A percentile compares a stretch with the other conserved stretches of the same genome.
These are phyloP conservation scores for Vigna mungo DNA, from an alignment of 306 rosid species.

Conservation along the genomic window DNA sequence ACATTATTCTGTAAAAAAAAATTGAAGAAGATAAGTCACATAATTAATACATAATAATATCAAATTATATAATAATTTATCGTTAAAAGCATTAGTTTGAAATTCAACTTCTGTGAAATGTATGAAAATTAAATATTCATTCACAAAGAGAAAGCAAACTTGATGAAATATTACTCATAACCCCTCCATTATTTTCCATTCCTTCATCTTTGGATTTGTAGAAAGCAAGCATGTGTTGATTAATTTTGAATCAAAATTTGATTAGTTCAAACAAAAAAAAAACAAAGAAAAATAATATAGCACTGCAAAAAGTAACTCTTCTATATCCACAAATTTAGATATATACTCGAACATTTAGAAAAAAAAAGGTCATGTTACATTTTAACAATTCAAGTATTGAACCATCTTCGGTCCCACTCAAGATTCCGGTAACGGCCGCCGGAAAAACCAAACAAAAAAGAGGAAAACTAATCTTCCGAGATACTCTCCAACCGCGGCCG, in stretches of 20 bases:
- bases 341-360: constrained; percentile 36
- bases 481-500: constrained; percentile 77
- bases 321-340: constrained; percentile 66
- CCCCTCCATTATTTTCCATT: background rate
- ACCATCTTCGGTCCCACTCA: constrained; percentile 44
- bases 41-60: no score
- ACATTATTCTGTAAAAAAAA: no score
- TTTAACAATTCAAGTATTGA: constrained; percentile 38
- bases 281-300: constrained; percentile 9
- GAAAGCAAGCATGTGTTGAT: constrained; percentile 35
- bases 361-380: constrained; percentile 26
- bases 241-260: background rate
- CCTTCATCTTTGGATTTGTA: background rate
- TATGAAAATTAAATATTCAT: background rate
- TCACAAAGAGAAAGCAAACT: background rate
- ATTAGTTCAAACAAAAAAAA: constrained; percentile 21
- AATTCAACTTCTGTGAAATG: background rate
- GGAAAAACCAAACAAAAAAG: background rate
- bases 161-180: background rate
- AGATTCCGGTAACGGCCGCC: constrained; percentile 51
- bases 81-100: background rate
- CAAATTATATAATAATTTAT: background rate
- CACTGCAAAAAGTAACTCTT: constrained; percentile 25
- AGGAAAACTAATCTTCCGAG: constrained; percentile 56
- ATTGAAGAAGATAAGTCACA: background rate